Evolutionary conservation across 108 stramenopile species (phyloP).

Genomic region (Pseudonitzschia multiseries): DNA sequence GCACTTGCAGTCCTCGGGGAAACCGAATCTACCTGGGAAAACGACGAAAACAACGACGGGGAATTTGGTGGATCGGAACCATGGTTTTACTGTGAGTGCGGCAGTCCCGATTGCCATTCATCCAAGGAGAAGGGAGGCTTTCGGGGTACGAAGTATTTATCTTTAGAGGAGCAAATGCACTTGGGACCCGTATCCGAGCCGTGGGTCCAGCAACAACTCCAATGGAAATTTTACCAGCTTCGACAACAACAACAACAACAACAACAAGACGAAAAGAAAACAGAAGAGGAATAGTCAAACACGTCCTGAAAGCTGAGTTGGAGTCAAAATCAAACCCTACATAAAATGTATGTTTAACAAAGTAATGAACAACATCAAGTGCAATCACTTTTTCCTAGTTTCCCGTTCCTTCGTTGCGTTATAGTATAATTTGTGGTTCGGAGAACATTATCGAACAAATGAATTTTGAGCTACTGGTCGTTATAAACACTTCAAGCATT

Average conservation of each 20-base stretch:
- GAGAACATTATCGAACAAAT: too few relatives aligned
- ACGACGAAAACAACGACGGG: slow-evolving; percentile 17
- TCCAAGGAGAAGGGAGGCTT: slow-evolving; percentile 1
- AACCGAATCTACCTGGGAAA: slow-evolving; percentile 42
- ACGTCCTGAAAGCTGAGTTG: too few relatives aligned
- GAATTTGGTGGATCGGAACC: neutral
- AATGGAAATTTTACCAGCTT: slow-evolving; percentile 4
- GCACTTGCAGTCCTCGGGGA: slow-evolving; percentile 42
- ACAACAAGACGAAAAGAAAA: neutral
- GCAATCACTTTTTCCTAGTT: too few relatives aligned
- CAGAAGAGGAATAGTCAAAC: too few relatives aligned
- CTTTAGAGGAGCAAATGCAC: neutral
- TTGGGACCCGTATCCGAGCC: neutral
- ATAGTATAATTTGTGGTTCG: too few relatives aligned
- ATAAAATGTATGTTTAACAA: too few relatives aligned
- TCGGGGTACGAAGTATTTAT: slow-evolving; percentile 6
- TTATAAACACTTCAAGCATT: too few relatives aligned
- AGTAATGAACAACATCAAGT: too few relatives aligned
- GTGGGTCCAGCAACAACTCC: slow-evolving; percentile 3
- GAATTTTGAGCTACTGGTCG: too few relatives aligned
- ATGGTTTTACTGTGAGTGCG: slow-evolving; percentile 3
- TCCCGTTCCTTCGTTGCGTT: too few relatives aligned
- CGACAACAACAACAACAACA: neutral
- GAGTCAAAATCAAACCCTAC: too few relatives aligned
- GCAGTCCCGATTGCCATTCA: neutral